Conservation (phyloP, 2,329 filamentous ascomycete species). For the Leptographium wingfieldii region DNA sequence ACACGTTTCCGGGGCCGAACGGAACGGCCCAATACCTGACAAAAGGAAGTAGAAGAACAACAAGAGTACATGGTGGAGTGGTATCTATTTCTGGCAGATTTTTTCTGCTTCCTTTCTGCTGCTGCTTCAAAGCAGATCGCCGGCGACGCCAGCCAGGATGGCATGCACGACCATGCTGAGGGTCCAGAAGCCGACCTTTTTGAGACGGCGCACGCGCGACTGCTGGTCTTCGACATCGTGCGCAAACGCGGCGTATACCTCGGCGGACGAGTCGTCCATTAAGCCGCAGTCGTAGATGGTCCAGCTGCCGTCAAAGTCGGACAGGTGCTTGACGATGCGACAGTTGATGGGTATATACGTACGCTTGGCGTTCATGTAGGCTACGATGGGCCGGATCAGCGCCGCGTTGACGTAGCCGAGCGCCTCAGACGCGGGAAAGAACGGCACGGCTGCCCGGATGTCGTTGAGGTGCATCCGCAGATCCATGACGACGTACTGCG, state of each 20-base stretch:
- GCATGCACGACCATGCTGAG: constrained; percentile 85
- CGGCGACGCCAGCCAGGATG: constrained; percentile 87
- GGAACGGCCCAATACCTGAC: neutral
- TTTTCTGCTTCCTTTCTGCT: neutral
- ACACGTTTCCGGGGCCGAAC: neutral
- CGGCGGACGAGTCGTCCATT: constrained; percentile 84
- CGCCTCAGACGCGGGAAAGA: constrained; percentile 44
- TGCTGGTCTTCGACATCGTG: constrained; percentile 83
- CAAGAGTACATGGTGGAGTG: neutral
- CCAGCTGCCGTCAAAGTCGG: constrained; percentile 93
- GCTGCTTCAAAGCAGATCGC: constrained; percentile 45
- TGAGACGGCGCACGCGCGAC: constrained; percentile 72
- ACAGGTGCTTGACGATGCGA: constrained; percentile 76
- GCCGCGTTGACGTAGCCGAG: constrained; percentile 77
- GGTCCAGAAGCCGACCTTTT: constrained; percentile 91
- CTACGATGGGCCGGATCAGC: constrained; percentile 87
- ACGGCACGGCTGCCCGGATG: constrained; percentile 79
- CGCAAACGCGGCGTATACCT: constrained; percentile 91
- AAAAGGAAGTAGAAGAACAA: neutral
- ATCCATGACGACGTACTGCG: constrained; percentile 83
- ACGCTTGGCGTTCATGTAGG: constrained; percentile 91
- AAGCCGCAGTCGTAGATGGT: constrained; percentile 86
- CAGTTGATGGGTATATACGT: constrained; percentile 95
- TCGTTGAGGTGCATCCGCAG: constrained; percentile 91
- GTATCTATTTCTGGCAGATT: neutral